Base-by-base conservation (phyloP, 768 basidiomycete species). In the Tricholoma flavovirens region DNA sequence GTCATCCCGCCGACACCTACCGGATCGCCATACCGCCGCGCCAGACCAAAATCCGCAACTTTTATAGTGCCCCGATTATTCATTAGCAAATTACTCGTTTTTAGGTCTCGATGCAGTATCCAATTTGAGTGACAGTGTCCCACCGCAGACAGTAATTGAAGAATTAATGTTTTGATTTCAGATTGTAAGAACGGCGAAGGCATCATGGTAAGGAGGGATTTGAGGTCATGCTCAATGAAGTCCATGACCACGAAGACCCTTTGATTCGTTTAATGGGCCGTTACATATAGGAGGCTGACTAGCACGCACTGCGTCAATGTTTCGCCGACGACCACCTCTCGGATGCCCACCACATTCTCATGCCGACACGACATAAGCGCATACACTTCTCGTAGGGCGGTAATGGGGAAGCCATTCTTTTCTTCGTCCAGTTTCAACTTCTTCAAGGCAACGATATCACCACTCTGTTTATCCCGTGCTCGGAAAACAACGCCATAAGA, bases 201-300 rank as follows among this genome's bases (percentile, higher is more conserved):
- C 97, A 98, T 98, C 59, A 92, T 75, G 22, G 88, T 90, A 56
- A 99, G 80, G 51, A 99, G 82, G 5, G 95, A 89, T 73, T 99
- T 99, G 69, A 99, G 87, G 70, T 99, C 97, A 71, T 99, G 97
- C 71, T 99, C 97, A 68, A 99, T 96, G 67, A 99, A 99, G 70
- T 97, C 94, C 95, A 97, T 97, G 33, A 98, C 97, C 61, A 99
- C 95, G 71, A 95, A 99, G 43, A 98, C 93, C 76, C 97, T 98
- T 73, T 60, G 53, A 57, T 50, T 22, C 3, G 15, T 59, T 64
- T 71, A 69, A 71, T 65, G 66, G 56, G 55, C 54, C 59, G 38
- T 56, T 49, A n/a, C n/a, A n/a, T n/a, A 57, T 53, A 48, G 51
- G 46, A 61, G 51, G 60, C 62, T 65, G 59, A 54, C 60, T 62